Evolutionary conservation across 2,329 filamentous ascomycete genomes (phyloP), one percentile per base, ranked within the genome.

Genomic region (Colletotrichum plurivorum): DNA sequence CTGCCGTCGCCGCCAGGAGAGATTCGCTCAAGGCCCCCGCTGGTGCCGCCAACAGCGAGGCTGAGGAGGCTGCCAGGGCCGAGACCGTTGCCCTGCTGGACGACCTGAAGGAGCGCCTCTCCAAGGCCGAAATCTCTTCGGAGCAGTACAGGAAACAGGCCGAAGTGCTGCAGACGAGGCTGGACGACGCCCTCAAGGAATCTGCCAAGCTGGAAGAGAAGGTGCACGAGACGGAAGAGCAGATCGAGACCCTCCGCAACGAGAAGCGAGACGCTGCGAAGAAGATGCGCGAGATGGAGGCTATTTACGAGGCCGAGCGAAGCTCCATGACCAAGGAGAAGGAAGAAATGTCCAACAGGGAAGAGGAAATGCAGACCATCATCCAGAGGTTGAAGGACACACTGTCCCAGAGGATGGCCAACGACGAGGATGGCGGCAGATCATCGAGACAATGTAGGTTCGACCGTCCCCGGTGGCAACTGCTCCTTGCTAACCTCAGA

Each of bases 361-460:
- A 98, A 78, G 94, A 97, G 77, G 94, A 97, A 79, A 91, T 98
- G 88, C 94, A 97, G 80, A 86, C 89, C 67, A 92, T 95, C 63
- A 96, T 98, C 76, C 94, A 97, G 82, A 88, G 95, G 63, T 84
- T 99, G 74, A 98, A 98, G 85, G 95, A 98, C 78, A 92, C 90
- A 57, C 84, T 98, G 74, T 92, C 93, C 59, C 93, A 95, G 81
- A 90, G 93, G 78, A 92, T 92, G 75, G 79, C 76, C 52, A 82
- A 83, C 55, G 84, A 88, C 18, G 89, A 91, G 75, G 84, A 92
- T 76, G 81, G 31, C 31, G 31, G 84, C 76, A 81, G 87, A 75
- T 79, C 89, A 61, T 83, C 89, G 71, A 82, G 91, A 81, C 82
- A 88, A 77, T 85, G 89, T 90, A 79, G 79, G 87, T 78, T 71